phyloP scores from a whole-genome alignment of 2,329 filamentous ascomycete genomes.

The Verticillium isaacii region DNA sequence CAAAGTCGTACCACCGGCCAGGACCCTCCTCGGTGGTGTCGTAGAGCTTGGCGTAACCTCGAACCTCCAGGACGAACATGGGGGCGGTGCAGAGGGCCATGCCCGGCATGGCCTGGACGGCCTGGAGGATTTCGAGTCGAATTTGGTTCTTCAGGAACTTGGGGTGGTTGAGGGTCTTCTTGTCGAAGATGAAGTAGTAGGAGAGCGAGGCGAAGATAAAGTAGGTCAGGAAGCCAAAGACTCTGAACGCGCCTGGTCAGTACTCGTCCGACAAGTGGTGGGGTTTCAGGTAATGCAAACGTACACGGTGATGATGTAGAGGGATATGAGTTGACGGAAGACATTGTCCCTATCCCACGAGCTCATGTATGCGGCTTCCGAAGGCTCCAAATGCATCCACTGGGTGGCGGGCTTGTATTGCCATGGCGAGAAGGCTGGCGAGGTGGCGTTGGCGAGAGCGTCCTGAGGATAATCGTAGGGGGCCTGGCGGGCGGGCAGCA shows the following conservation, averaged over 20 bases:
- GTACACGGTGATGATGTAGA: slow-evolving; percentile 86
- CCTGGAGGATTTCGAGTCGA: slow-evolving; percentile 76
- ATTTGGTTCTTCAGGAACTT: slow-evolving; percentile 96
- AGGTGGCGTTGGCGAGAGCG: slow-evolving; percentile 49
- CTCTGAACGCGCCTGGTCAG: slow-evolving; percentile 43
- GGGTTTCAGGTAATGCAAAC: slow-evolving; percentile 17
- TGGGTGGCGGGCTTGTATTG: slow-evolving; percentile 69
- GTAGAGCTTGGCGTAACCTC: slow-evolving; percentile 83
- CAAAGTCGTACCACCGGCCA: slow-evolving; percentile 69
- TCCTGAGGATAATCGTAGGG: slow-evolving; percentile 47
- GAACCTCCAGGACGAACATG: slow-evolving; percentile 78
- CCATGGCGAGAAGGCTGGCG: slow-evolving; percentile 54
- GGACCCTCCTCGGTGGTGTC: slow-evolving; percentile 72
- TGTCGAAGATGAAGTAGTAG: slow-evolving; percentile 88
- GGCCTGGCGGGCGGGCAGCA: slow-evolving; percentile 57
- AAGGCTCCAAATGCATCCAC: slow-evolving; percentile 65
- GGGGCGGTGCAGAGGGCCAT: slow-evolving; percentile 81
- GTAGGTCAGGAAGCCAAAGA: slow-evolving; percentile 82
- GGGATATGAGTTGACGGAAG: slow-evolving; percentile 65
- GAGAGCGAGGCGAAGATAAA: slow-evolving; percentile 79
- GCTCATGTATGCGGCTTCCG: slow-evolving; percentile 74
- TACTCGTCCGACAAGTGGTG: neutral
- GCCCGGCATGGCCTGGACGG: slow-evolving; percentile 68
- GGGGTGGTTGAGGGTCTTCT: slow-evolving; percentile 80
- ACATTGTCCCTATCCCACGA: slow-evolving; percentile 72